Conservation (phyloP, 2,329 filamentous ascomycete genomes). For the Metarhizium guizhouense region DNA sequence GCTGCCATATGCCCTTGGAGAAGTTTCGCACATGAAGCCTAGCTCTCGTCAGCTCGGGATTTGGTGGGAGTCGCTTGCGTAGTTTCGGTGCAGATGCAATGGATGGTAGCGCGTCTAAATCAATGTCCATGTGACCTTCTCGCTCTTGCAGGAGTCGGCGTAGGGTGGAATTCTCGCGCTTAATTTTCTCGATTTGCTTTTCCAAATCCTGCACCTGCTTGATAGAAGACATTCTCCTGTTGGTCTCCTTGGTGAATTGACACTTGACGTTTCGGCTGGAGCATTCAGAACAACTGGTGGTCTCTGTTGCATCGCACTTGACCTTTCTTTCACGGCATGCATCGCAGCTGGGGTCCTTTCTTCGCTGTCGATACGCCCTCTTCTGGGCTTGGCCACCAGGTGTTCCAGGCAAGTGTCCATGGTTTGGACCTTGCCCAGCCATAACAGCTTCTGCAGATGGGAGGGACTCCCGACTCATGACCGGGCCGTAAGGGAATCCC, state of each 20-base stretch:
- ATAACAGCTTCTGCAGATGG: constrained; percentile 49
- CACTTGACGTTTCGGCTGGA: constrained; percentile 94
- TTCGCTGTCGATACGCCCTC: constrained; percentile 83
- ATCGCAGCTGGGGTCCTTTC: constrained; percentile 96
- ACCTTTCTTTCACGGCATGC: constrained; percentile 82
- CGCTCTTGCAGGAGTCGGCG: constrained; percentile 52
- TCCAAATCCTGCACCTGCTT: constrained; percentile 98
- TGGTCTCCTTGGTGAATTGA: constrained; percentile 98
- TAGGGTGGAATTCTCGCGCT: constrained; percentile 69
- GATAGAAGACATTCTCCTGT: constrained; percentile 96
- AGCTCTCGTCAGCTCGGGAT: constrained; percentile 63
- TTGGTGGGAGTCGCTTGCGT: constrained; percentile 49
- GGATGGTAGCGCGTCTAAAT: constrained; percentile 48
- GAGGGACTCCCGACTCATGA: constrained; percentile 50
- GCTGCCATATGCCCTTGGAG: constrained; percentile 71
- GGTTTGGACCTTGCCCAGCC: constrained; percentile 39
- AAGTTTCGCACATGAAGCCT: constrained; percentile 64
- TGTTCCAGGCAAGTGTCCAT: constrained; percentile 29
- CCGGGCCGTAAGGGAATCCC: constrained; percentile 43
- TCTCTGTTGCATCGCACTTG: constrained; percentile 94
- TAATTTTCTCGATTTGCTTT: constrained; percentile 74
- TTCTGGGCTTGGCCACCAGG: constrained; percentile 62
- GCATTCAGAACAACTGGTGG: constrained; percentile 92
- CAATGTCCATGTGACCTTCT: constrained; percentile 40
- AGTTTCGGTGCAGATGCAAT: constrained; percentile 58